phyloP scores from a whole-genome alignment of 495 filamentous ascomycete species.

The Parachaetomium inaequale region DNA sequence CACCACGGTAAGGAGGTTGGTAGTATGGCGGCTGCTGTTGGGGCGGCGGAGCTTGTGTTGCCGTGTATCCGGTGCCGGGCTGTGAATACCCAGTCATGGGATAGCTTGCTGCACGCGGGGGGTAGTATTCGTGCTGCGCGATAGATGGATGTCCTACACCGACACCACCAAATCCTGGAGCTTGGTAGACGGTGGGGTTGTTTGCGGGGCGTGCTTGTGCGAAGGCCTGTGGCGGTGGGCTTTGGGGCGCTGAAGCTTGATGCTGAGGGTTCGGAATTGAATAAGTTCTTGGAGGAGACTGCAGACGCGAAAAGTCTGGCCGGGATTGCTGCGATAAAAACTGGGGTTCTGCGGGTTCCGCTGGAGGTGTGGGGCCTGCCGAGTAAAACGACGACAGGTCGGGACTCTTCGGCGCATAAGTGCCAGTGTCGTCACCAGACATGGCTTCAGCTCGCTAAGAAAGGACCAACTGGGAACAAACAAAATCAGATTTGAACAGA shows the following conservation, averaged over 20 bases:
- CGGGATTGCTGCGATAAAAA: conserved; percentile 25
- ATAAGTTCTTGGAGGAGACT: conserved; percentile 20
- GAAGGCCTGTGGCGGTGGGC: conserved; percentile 20
- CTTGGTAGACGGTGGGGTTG: background rate
- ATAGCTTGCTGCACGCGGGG: conserved; percentile 2
- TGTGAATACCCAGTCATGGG: conserved; percentile 3
- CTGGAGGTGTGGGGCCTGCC: conserved; percentile 27
- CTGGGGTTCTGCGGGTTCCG: conserved; percentile 25
- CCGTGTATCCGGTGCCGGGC: conserved; percentile 11
- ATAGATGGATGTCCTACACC: conserved; percentile 4
- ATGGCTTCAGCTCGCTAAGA: conserved; percentile 28
- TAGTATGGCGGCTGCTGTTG: conserved; percentile 17
- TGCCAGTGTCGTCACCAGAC: conserved; percentile 42
- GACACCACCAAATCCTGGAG: background rate
- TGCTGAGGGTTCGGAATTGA: conserved; percentile 21
- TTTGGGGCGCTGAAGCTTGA: conserved; percentile 22
- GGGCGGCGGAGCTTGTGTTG: conserved; percentile 11
- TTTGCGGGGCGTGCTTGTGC: conserved; percentile 5
- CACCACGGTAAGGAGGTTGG: background rate
- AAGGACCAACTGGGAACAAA: conserved; percentile 21
- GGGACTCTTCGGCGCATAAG: conserved; percentile 55
- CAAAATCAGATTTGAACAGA: conserved; percentile 29
- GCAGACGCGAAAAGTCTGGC: conserved; percentile 25
- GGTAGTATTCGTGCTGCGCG: conserved; percentile 18
- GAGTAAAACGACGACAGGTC: conserved; percentile 53